phyloP scores from a whole-genome alignment of 192 early-diverging fungal genomes.

The Paraglomus occultum region DNA sequence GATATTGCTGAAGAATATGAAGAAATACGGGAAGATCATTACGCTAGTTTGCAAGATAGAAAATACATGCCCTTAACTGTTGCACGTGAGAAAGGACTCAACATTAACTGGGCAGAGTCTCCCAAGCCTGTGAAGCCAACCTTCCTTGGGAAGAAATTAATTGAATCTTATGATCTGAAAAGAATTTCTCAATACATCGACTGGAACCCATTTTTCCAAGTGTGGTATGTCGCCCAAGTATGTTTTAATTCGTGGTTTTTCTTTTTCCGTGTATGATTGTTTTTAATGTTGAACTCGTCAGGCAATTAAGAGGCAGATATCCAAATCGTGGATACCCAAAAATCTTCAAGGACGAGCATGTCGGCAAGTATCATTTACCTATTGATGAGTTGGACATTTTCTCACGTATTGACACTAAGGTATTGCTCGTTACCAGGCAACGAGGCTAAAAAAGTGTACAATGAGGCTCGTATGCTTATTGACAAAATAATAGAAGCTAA shows the following conservation, averaged over 20 bases:
- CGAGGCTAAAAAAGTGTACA: conserved; percentile 87
- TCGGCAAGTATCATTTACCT: conserved; percentile 46
- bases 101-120: conserved; percentile 70
- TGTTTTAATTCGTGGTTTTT: not conserved
- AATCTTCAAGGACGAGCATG: conserved; percentile 95
- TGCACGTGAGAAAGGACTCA: conserved; percentile 60
- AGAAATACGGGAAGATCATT: conserved; percentile 92
- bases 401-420: not conserved
- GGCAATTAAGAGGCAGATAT: conserved; percentile 90
- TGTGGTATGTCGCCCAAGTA: conserved; percentile 52
- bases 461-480: conserved; percentile 83
- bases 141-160: conserved; percentile 78
- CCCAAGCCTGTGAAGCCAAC: conserved; percentile 75
- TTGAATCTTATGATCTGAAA: conserved; percentile 74
- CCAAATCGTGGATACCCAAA: conserved; percentile 97
- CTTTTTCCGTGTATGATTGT: not conserved
- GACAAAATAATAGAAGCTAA: conserved; percentile 76
- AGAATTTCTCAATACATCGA: conserved; percentile 84
- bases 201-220: conserved; percentile 99
- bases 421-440: conserved; percentile 30
- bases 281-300: not conserved
- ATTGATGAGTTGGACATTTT: not conserved
- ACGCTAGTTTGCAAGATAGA: conserved; percentile 86
- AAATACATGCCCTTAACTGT: conserved; percentile 69
- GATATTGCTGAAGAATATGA: conserved; percentile 93